These are phyloP conservation scores for Fusarium transvaalense DNA, from an alignment of 2,329 filamentous ascomycete genomes.

Conservation along the genomic window DNA sequence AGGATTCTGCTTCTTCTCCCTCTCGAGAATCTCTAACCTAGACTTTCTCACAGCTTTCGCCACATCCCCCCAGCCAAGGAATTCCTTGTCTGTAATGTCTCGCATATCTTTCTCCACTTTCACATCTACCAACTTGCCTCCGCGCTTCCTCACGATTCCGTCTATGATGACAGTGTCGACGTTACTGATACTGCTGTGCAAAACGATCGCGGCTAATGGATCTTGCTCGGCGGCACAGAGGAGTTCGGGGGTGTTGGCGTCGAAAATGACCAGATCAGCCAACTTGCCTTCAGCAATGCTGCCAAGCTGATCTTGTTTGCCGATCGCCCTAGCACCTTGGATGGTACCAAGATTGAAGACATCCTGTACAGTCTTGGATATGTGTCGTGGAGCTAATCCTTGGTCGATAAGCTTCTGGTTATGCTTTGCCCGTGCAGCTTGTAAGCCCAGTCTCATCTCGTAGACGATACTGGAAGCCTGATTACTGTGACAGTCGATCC, in stretches of 20 bases:
- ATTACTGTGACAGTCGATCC: conserved; percentile 16
- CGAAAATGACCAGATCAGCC: conserved; percentile 9
- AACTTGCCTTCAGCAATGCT: conserved; percentile 13
- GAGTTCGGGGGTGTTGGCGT: conserved; percentile 2
- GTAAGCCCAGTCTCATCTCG: conserved; percentile 14
- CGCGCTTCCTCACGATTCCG: conserved; percentile 6
- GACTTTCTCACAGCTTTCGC: conserved; percentile 10
- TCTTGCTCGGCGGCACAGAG: conserved; percentile 15
- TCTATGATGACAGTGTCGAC: conserved; percentile 12
- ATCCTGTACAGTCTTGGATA: conserved; percentile 12
- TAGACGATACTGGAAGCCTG: conserved; percentile 17
- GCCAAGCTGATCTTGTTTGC: not conserved
- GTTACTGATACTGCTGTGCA: conserved; percentile 18
- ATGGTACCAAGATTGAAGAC: conserved; percentile 12
- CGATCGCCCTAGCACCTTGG: conserved; percentile 8
- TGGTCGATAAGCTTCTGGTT: conserved; percentile 6
- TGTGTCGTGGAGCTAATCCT: not conserved
- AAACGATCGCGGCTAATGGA: not conserved
- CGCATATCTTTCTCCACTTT: not conserved
- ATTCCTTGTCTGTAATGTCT: not conserved
- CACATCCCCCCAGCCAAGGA: not conserved
- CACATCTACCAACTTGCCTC: not conserved
- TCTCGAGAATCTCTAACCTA: not conserved
- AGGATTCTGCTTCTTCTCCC: conserved; percentile 1
- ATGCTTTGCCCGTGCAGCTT: not conserved